Base-by-base conservation (phyloP, 2,329 filamentous ascomycete species). In the Fusarium euwallaceae region DNA sequence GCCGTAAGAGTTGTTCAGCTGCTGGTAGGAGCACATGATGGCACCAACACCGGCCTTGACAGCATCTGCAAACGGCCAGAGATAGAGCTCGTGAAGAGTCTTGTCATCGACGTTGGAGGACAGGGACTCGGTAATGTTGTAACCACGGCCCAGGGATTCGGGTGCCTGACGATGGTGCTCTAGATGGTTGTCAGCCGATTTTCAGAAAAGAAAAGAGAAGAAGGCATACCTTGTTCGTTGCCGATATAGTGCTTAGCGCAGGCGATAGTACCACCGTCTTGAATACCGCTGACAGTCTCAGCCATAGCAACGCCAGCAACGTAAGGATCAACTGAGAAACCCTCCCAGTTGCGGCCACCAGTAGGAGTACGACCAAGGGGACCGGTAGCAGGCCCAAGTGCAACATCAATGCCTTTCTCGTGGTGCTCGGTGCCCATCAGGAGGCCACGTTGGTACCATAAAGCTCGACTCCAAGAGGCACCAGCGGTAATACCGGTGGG, bases 201-300 rank as follows among this genome's bases (percentile, higher is more conserved):
- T 27, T 27, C 9, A 22, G 22, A n/a, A 2, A 45, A 4, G 10
- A 32, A 7, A 6, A 0, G 6, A 0, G 12, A 3, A 12, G 29
- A n/a, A 8, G 12, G 1, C 76, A 61, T 76, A 83, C 83, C 82
- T 84, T 95, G 94, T 83, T 94, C 93, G 77, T 95, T 94, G 59
- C 85, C 88, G 68, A 94, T 89, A 80, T 86, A 93, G 80, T 95
- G 93, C 87, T 95, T 96, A 56, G 93, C 92, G 78, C 93, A 95
- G 70, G 95, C 94, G 83, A 97, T 93, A 63, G 96, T 90, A 81
- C 94, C 94, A 16, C 92, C 91, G 78, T 92, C 90, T 81, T 97
- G 95, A 53, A 97, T 95, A 70, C 95, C 95, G 80, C 90, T 88
- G 70, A 97, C 88, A 1, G 92, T 94, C 80, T 93, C 88, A 41